A percentile compares a stretch with the other conserved stretches of the same genome.
phyloP scores from a whole-genome alignment of 345 rosid genomes.

The Firmiana major region DNA sequence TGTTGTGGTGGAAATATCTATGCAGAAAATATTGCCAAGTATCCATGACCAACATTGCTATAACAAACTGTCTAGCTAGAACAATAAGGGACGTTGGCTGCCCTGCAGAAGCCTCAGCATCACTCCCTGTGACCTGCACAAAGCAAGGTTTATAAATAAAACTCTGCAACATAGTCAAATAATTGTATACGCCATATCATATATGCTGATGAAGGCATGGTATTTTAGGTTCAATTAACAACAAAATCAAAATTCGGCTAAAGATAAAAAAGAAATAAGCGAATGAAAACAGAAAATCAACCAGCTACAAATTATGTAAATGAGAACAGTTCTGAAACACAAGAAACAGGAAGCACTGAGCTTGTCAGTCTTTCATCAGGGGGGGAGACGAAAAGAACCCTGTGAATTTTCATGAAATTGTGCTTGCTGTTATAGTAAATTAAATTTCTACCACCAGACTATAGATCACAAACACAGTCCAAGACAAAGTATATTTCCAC shows the following conservation, averaged over 20 bases:
- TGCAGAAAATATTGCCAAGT: slow-evolving; percentile 91
- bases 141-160: slow-evolving; percentile 11
- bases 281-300: background rate
- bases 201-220: background rate
- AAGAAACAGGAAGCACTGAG: background rate
- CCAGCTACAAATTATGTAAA: background rate
- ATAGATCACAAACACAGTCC: slow-evolving; percentile 1
- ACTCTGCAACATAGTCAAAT: background rate
- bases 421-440: background rate
- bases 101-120: slow-evolving; percentile 27
- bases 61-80: slow-evolving; percentile 58
- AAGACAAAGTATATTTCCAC: background rate
- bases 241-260: background rate
- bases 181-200: background rate
- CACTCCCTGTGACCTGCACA: slow-evolving; percentile 66
- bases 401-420: background rate
- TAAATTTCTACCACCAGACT: background rate
- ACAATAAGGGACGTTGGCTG: slow-evolving; percentile 46
- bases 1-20: slow-evolving; percentile 79
- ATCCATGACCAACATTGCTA: slow-evolving; percentile 69
- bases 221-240: background rate
- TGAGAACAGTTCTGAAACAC: background rate
- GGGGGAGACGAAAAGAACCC: background rate
- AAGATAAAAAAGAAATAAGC: background rate
- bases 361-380: background rate